Conservation (phyloP, 305 asterid genomes). For the Fraxinus ornus region DNA sequence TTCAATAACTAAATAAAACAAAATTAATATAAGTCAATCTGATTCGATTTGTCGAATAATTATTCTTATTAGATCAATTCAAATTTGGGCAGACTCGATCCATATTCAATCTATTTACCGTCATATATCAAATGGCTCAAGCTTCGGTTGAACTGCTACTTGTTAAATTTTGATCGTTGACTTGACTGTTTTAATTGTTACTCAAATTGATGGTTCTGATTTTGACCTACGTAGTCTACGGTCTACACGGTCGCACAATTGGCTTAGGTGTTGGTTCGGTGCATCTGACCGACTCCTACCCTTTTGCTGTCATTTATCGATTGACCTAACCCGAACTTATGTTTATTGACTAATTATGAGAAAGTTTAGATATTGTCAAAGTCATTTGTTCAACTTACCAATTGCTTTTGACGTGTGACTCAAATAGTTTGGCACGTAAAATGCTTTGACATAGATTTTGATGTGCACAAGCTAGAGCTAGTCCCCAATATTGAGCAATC, state of each 20-base stretch:
- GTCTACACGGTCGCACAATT: background rate
- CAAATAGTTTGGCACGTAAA: background rate
- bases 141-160: background rate
- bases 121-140: too few species aligned
- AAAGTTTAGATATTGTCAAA: background rate
- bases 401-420: background rate
- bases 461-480: background rate
- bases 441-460: background rate
- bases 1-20: too few species aligned
- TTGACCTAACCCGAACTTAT: background rate
- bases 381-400: background rate
- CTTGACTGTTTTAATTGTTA: background rate
- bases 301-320: background rate
- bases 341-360: background rate
- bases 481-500: background rate
- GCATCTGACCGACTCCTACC: background rate
- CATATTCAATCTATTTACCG: too few species aligned
- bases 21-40: too few species aligned
- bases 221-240: background rate
- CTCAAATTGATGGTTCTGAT: background rate
- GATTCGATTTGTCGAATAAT: too few species aligned
- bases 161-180: background rate
- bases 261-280: background rate
- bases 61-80: too few species aligned
- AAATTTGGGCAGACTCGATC: too few species aligned